Conservation (phyloP, 2,329 filamentous ascomycete genomes). For the Phaeosphaeria sp. region DNA sequence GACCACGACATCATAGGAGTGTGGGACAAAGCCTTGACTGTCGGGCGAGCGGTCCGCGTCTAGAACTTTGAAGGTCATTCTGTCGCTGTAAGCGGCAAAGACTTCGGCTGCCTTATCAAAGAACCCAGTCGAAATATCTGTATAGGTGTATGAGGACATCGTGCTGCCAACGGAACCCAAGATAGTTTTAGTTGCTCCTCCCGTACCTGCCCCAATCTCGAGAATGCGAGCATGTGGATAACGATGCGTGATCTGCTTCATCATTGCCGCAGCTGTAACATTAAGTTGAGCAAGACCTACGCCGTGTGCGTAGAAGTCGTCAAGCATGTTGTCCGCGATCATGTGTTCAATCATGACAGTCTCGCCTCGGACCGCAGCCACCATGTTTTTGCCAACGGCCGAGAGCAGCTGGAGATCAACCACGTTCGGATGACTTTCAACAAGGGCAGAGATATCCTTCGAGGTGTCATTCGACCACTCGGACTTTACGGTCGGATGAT, state of each 20-base stretch:
- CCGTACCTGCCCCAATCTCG: conserved; percentile 6
- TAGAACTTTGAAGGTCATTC: conserved; percentile 12
- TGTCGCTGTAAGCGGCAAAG: conserved; percentile 3
- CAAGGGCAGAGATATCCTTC: not conserved
- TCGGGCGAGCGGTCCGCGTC: conserved; percentile 7
- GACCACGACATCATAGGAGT: conserved; percentile 23
- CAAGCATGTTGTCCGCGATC: conserved; percentile 5
- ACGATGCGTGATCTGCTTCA: conserved; percentile 5
- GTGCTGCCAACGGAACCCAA: not conserved
- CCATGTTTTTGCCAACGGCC: conserved; percentile 3
- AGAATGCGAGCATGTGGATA: conserved; percentile 11
- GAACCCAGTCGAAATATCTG: conserved; percentile 15
- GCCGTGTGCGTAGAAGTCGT: conserved; percentile 5
- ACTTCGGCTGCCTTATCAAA: not conserved
- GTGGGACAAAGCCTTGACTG: conserved; percentile 13
- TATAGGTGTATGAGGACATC: conserved; percentile 14
- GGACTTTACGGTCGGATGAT: not conserved
- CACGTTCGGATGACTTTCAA: not conserved
- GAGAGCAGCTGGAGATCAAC: not conserved
- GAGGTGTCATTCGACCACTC: not conserved
- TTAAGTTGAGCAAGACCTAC: conserved; percentile 1
- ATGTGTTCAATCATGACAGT: conserved; percentile 1
- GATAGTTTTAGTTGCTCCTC: conserved; percentile 7
- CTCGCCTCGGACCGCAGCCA: not conserved
- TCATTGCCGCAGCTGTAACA: not conserved